phyloP scores from a whole-genome alignment of 352 stramenopile genomes.

The Globisporangium mamillatum region DNA sequence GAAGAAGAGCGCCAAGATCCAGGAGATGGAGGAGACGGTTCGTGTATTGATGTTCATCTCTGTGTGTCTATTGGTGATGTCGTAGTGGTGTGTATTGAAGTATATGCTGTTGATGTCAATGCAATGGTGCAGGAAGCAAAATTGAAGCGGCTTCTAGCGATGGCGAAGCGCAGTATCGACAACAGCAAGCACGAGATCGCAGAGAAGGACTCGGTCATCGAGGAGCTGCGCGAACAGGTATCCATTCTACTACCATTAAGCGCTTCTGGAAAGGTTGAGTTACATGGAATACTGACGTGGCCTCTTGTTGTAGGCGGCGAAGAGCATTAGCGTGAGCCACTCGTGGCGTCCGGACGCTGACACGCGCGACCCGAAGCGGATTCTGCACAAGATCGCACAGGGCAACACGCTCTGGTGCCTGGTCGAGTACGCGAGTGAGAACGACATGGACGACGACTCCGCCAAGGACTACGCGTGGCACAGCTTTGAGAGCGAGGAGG shows the following conservation, averaged over 20 bases:
- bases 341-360: constrained; percentile 44
- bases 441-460: constrained; percentile 49
- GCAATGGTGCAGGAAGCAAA: constrained; percentile 53
- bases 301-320: constrained; percentile 19
- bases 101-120: too few species aligned
- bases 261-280: background rate
- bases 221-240: constrained; percentile 41
- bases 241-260: background rate
- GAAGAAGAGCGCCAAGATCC: constrained; percentile 69
- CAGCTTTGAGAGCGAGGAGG: constrained; percentile 54
- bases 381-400: constrained; percentile 70
- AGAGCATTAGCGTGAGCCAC: constrained; percentile 36
- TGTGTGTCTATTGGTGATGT: background rate
- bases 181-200: constrained; percentile 82
- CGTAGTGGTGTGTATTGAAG: background rate
- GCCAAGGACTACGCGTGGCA: constrained; percentile 70
- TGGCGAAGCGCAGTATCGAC: constrained; percentile 89
- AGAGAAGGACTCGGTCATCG: constrained; percentile 59
- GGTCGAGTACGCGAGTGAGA: constrained; percentile 76
- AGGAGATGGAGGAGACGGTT: constrained; percentile 79
- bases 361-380: constrained; percentile 58
- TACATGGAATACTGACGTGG: background rate
- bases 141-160: constrained; percentile 76
- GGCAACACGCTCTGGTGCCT: constrained; percentile 67
- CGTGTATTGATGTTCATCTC: background rate